Evolutionary conservation across 495 filamentous ascomycete genomes (phyloP), one percentile per base, ranked within the genome.

Genomic region (Penicillium cinerascens): DNA sequence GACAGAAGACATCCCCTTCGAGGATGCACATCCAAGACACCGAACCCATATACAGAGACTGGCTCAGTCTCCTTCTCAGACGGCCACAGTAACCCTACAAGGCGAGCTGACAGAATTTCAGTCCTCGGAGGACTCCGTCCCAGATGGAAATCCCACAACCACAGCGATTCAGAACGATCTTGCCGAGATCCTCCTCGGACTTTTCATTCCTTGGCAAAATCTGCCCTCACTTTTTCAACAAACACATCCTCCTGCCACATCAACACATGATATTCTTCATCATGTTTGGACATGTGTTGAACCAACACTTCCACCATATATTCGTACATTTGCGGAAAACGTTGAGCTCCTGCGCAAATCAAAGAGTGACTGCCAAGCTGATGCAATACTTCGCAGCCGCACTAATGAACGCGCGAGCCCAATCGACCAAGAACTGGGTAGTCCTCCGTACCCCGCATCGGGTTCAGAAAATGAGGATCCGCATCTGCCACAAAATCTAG

Each of bases 121-220:
- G 39, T 15, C 41, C 16, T 36, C 39, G n/a, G 49, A 58, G 46
- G 50, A 58, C 21, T 17, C 38, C 15, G 21, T 58, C 15, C 37
- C 50, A 13, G 55, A 42, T 2, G 44, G 55, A 2, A 43, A 53
- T 49, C 39, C 38, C 4, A 44, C 13, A 16, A 58, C 44, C 16
- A 17, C 15, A 2, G 55, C 55, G 16, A 58, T 38, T 21, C 17
- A 16, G 44, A 52, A 53, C 42, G 44, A 58, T 27, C n/a, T 58
- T 10, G 37, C 44, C 13, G 44, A 47, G 42, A 51, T 51, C 13
- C 27, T 57, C 13, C 35, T 57, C 6, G 49, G 54, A 8, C 26
- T 57, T 22, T 57, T 51, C 13, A 22, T 57, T 46, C 48, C 48
- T n/a, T 52, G 43, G 53, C 3, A 46, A 11, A 7, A 45, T 25